These are phyloP conservation scores for Xerocomus brunneocitrinus DNA, from an alignment of 768 basidiomycete genomes.

Conservation along the genomic window DNA sequence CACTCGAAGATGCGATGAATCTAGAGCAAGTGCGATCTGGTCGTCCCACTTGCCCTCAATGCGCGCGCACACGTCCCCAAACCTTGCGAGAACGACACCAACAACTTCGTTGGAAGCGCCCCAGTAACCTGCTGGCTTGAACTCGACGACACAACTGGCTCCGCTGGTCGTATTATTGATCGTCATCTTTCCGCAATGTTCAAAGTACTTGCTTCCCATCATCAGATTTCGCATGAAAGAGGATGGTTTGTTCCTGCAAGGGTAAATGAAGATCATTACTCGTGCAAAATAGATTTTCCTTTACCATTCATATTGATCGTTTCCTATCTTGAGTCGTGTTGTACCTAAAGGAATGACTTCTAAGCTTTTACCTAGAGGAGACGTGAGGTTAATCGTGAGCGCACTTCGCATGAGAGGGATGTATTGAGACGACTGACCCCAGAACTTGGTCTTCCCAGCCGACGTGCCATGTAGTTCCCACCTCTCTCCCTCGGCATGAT, in stretches of 20 bases:
- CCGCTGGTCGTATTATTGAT: constrained; percentile 59
- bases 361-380: constrained; percentile 69
- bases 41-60: constrained; percentile 94
- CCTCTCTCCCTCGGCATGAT: constrained; percentile 73
- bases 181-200: constrained; percentile 76
- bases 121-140: constrained; percentile 85
- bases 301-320: constrained; percentile 71
- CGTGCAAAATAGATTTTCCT: constrained; percentile 10
- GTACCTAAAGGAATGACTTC: constrained; percentile 81
- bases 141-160: constrained; percentile 67
- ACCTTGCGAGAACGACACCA: constrained; percentile 51
- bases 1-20: constrained; percentile 63
- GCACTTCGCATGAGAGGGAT: constrained; percentile 7
- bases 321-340: constrained; percentile 60
- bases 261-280: not conserved
- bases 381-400: constrained; percentile 16
- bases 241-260: constrained; percentile 73
- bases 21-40: constrained; percentile 63
- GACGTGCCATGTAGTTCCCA: constrained; percentile 78
- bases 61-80: constrained; percentile 51
- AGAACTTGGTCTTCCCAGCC: constrained; percentile 84
- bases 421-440: constrained; percentile 53
- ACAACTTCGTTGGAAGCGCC: constrained; percentile 69
- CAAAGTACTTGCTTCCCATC: constrained; percentile 88
- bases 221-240: constrained; percentile 87